These are phyloP conservation scores for Rhinocladiella similis DNA, from an alignment of 2,329 filamentous ascomycete genomes.

Conservation along the genomic window DNA sequence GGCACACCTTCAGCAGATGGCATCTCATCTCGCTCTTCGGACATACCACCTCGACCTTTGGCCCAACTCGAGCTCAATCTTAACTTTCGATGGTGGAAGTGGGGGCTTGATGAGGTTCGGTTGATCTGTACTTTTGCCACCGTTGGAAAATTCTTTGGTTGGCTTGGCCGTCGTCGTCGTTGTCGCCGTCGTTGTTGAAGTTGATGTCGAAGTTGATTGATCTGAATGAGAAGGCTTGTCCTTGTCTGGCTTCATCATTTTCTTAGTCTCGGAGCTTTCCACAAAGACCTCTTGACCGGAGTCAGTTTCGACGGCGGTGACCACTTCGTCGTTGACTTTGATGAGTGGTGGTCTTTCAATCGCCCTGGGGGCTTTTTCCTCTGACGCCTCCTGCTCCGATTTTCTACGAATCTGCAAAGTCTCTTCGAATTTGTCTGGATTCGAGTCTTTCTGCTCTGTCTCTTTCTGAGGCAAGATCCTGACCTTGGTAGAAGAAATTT, in stretches of 20 bases:
- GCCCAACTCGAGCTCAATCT: constrained; percentile 23
- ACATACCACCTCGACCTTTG: constrained; percentile 21
- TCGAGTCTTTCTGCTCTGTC: neutral
- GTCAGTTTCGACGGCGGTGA: neutral
- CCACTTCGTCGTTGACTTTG: constrained; percentile 11
- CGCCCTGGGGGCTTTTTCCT: neutral
- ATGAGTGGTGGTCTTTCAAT: constrained; percentile 2
- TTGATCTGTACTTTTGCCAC: too few relatives aligned
- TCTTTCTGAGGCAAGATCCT: neutral
- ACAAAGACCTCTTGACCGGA: neutral
- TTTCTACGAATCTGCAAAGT: too few relatives aligned
- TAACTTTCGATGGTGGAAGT: constrained; percentile 11
- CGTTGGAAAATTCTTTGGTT: too few relatives aligned
- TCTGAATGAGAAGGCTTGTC: neutral
- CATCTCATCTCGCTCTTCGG: constrained; percentile 12
- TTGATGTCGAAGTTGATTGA: too few relatives aligned
- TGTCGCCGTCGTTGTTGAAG: neutral
- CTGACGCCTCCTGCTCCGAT: neutral
- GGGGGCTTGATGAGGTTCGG: neutral
- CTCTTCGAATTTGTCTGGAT: constrained; percentile 7
- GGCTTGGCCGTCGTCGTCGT: too few relatives aligned
- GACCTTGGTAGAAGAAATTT: neutral
- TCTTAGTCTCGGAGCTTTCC: neutral
- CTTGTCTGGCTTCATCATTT: too few relatives aligned
- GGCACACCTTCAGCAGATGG: too few relatives aligned